Percentiles rank a stretch among this genome's conserved stretches.
Conservation (phyloP, 176 grass and related monocot species). For the Musa schizocarpa region DNA sequence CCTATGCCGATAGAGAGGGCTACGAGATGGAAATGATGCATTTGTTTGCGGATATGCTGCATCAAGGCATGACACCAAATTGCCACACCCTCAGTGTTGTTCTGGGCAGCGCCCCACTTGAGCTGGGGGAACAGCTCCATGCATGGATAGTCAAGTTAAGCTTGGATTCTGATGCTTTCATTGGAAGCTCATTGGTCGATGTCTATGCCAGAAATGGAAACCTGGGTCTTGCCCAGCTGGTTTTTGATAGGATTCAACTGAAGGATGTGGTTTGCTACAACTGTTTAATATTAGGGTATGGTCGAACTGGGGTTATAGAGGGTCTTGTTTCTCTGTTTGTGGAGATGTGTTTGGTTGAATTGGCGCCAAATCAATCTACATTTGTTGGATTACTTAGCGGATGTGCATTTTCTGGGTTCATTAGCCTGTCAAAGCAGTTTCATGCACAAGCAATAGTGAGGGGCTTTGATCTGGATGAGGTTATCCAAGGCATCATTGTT, state of each 20-base stretch:
- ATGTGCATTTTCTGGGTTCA: slow-evolving; percentile 32
- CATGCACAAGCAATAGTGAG: slow-evolving; percentile 32
- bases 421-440: slow-evolving; percentile 33
- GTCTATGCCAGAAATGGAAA: slow-evolving; percentile 30
- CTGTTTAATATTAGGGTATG: slow-evolving; percentile 31
- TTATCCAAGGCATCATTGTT: slow-evolving; percentile 28
- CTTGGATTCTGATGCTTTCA: slow-evolving; percentile 34
- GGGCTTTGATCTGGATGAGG: slow-evolving; percentile 26
- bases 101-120: slow-evolving; percentile 11
- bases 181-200: slow-evolving; percentile 34
- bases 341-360: slow-evolving; percentile 15
- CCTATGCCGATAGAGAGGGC: slow-evolving; percentile 20
- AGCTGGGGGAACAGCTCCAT: slow-evolving; percentile 34
- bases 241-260: slow-evolving; percentile 24
- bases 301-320: slow-evolving; percentile 5
- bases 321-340: slow-evolving; percentile 22
- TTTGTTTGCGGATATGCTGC: slow-evolving; percentile 29
- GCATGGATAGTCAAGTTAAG: slow-evolving; percentile 25
- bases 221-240: slow-evolving; percentile 8
- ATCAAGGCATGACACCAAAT: slow-evolving; percentile 17
- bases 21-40: slow-evolving; percentile 7
- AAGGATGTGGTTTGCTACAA: slow-evolving; percentile 45
- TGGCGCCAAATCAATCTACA: slow-evolving; percentile 35
- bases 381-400: slow-evolving; percentile 31
- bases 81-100: slow-evolving; percentile 25